Base-by-base conservation (phyloP, 345 rosid genomes). In the Anastatica hierochuntica region DNA sequence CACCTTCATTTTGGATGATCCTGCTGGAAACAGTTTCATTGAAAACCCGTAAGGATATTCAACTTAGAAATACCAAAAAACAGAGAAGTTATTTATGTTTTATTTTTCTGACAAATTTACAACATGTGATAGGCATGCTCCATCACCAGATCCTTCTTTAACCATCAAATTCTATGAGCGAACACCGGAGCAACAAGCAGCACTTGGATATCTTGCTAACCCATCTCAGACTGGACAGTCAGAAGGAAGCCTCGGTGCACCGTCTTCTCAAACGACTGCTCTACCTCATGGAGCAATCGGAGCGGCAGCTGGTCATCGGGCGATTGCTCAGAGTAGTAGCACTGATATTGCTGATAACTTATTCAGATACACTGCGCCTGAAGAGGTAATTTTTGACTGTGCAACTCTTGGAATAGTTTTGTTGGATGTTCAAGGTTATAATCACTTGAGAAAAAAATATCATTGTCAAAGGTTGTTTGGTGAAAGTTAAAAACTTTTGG, bases 21-120 rank as follows among this genome's bases (percentile, higher is more conserved):
- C 95, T 49, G 72, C 95, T 47, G 98, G 98, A 60, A 90, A 90
- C 75, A 81, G 98, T 77, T 90, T 90, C 69, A 72, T 90, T 50
- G 98, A 90, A 67, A 90, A 87, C 53, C 98, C 77, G 96, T 90
- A 80, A 84, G 94, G 18, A 48, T 19, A 11, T 16, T 36, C 23
- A 47, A 13, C 13, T 44, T 49, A 8, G 16, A 49, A 55, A 40
- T 8, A 36, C 13, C 20, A 8, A 17, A 24, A 23, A 15, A 35
- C 13, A 13, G 46, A 12, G n/a, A 24, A 30, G 48, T 19, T 43
- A 16, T 50, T 40, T 36, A 36, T 50, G 16, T 45, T 10, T 54
- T 17, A 33, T 17, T 42, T 47, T 57, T 26, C 15, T 44, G 54
- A 49, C 13, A 54, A 19, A n/a, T n/a, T 11, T 30, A 23, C 44